Evolutionary conservation across 192 early-diverging fungal species (phyloP).

Genomic region (Chytriomyces hyalinus): DNA sequence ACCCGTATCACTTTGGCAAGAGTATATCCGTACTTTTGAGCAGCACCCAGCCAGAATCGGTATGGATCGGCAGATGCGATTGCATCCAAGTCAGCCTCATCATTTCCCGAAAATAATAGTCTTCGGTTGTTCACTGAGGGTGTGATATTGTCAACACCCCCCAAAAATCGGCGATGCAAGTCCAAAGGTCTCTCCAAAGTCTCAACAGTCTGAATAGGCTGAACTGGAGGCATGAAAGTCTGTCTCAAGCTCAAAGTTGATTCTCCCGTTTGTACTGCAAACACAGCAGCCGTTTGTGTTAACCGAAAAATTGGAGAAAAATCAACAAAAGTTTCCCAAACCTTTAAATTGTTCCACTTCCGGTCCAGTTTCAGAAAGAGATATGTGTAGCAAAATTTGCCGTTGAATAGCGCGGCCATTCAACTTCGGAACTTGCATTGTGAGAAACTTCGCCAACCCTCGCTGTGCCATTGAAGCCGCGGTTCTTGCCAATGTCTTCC

Average conservation of each 20-base stretch:
- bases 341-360: constrained; percentile 50
- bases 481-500: constrained; percentile 59
- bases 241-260: no score
- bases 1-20: constrained; percentile 42
- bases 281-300: no score
- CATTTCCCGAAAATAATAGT: no score
- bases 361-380: constrained; percentile 43
- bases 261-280: no score
- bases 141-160: not conserved
- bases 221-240: no score
- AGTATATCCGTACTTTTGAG: constrained; percentile 48
- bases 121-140: no score
- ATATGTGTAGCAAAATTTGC: constrained; percentile 52
- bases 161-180: not conserved
- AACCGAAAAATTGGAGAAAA: not conserved
- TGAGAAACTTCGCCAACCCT: constrained; percentile 47
- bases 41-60: constrained; percentile 29
- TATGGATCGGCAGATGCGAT: constrained; percentile 11
- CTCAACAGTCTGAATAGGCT: not conserved
- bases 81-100: not conserved
- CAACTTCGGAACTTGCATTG: constrained; percentile 50
- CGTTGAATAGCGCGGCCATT: constrained; percentile 48
- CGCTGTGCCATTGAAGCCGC: constrained; percentile 50
- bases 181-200: not conserved
- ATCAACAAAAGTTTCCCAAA: not conserved